A percentile compares a stretch with the other conserved stretches of the same genome.
phyloP scores from a whole-genome alignment of 202 grass and related monocot genomes.

The Tripidium arundinaceum region DNA sequence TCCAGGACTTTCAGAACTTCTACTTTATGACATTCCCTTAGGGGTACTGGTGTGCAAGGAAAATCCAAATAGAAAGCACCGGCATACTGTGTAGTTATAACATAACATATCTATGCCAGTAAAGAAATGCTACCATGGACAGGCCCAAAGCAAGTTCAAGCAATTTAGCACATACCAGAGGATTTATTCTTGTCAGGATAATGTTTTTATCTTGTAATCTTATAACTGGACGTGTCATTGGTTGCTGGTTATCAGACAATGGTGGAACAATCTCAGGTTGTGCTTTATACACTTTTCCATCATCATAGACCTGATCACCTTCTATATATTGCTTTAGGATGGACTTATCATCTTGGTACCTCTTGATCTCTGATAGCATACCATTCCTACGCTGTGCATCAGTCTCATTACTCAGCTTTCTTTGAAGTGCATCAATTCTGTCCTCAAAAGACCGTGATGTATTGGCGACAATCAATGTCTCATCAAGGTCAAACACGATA shows the following conservation, averaged over 20 bases:
- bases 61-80: conserved; percentile 13
- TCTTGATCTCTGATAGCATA: conserved; percentile 92
- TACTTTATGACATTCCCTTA: conserved; percentile 9
- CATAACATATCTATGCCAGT: conserved; percentile 15
- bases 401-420: conserved; percentile 86
- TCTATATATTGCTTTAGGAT: conserved; percentile 96
- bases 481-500: conserved; percentile 98
- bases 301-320: conserved; percentile 75
- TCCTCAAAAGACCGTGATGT: conserved; percentile 89
- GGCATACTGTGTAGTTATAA: not conserved
- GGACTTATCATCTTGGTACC: conserved; percentile 88
- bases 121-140: not conserved
- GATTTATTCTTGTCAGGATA: conserved; percentile 94
- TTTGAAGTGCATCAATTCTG: conserved; percentile 85
- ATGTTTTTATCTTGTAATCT: conserved; percentile 89
- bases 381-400: conserved; percentile 68
- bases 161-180: conserved; percentile 58
- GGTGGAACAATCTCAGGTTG: conserved; percentile 82
- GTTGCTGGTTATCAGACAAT: conserved; percentile 83
- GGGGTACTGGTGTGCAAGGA: not conserved
- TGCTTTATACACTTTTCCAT: conserved; percentile 80
- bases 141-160: conserved; percentile 26
- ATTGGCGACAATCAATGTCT: conserved; percentile 92
- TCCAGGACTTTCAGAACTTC: not conserved
- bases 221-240: conserved; percentile 90